Percentiles rank a stretch among this genome's conserved stretches.
phyloP scores from a whole-genome alignment of 2,329 filamentous ascomycete species.

The Tolypocladium album region DNA sequence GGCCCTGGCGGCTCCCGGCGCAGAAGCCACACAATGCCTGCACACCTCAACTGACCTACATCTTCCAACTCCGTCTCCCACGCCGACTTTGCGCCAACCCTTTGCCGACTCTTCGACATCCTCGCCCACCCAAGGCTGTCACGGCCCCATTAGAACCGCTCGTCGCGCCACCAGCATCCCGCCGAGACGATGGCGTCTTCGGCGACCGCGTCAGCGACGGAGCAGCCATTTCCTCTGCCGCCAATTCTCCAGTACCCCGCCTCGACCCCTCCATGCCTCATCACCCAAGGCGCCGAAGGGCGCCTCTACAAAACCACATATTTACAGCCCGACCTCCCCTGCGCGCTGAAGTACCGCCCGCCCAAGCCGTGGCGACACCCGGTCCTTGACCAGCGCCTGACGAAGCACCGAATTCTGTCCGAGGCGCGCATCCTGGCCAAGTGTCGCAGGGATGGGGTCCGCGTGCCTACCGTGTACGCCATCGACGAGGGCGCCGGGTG shows the following conservation, averaged over 20 bases:
- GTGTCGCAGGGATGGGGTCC: conserved; percentile 67
- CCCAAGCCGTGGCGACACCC: conserved; percentile 88
- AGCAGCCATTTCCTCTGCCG: conserved; percentile 42
- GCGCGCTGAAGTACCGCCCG: conserved; percentile 84
- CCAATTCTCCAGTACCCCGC: conserved; percentile 53
- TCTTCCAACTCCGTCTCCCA: background rate
- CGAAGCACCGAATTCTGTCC: conserved; percentile 74
- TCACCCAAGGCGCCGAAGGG: conserved; percentile 92
- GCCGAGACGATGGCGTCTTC: background rate
- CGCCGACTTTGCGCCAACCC: background rate
- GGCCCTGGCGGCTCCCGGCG: background rate
- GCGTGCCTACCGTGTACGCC: conserved; percentile 72
- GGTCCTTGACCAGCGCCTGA: conserved; percentile 76
- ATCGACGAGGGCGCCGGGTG: conserved; percentile 55
- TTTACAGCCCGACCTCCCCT: conserved; percentile 54
- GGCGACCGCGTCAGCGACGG: conserved; percentile 4
- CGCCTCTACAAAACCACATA: conserved; percentile 84
- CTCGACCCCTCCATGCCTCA: conserved; percentile 51
- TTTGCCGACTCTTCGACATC: background rate
- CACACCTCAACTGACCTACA: too few species aligned
- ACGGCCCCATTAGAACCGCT: background rate
- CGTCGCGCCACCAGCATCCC: background rate
- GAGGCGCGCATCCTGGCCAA: conserved; percentile 80
- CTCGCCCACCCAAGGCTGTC: background rate
- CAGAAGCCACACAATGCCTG: background rate